Evolutionary conservation across 352 stramenopile species (phyloP).

Genomic region (Albugo candida): DNA sequence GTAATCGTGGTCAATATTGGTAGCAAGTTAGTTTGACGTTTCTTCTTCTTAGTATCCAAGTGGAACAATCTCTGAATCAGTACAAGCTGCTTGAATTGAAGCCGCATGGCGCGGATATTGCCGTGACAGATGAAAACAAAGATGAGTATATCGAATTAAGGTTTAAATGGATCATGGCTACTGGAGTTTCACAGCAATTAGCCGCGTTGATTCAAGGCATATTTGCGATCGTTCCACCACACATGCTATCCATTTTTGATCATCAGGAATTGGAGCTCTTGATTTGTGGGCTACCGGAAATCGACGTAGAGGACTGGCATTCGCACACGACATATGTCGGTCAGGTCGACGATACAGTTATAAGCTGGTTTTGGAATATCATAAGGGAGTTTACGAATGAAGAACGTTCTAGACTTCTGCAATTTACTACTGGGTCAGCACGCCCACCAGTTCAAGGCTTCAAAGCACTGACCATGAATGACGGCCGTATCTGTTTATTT

Average conservation of each 20-base stretch:
- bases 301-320: constrained; percentile 92
- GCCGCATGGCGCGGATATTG: constrained; percentile 84
- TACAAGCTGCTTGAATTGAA: constrained; percentile 87
- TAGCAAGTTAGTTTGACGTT: background rate
- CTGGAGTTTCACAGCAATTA: constrained; percentile 72
- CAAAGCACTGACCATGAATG: constrained; percentile 77
- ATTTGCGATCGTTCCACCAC: constrained; percentile 90
- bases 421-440: constrained; percentile 94
- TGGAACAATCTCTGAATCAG: constrained; percentile 53
- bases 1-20: constrained; percentile 6
- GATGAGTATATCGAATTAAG: constrained; percentile 89
- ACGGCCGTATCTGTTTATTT: constrained; percentile 73
- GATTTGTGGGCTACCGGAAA: constrained; percentile 94
- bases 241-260: constrained; percentile 91
- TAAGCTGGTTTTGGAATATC: constrained; percentile 96
- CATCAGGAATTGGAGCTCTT: constrained; percentile 94
- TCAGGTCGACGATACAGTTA: constrained; percentile 73
- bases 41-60: constrained; percentile 26
- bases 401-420: constrained; percentile 90
- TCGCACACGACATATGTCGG: constrained; percentile 92
- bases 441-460: constrained; percentile 84
- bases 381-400: constrained; percentile 86
- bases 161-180: constrained; percentile 72
- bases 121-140: constrained; percentile 95
- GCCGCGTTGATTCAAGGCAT: constrained; percentile 91